These are phyloP conservation scores for Endocalyx cinctus DNA, from an alignment of 2,329 filamentous ascomycete species.

Conservation along the genomic window DNA sequence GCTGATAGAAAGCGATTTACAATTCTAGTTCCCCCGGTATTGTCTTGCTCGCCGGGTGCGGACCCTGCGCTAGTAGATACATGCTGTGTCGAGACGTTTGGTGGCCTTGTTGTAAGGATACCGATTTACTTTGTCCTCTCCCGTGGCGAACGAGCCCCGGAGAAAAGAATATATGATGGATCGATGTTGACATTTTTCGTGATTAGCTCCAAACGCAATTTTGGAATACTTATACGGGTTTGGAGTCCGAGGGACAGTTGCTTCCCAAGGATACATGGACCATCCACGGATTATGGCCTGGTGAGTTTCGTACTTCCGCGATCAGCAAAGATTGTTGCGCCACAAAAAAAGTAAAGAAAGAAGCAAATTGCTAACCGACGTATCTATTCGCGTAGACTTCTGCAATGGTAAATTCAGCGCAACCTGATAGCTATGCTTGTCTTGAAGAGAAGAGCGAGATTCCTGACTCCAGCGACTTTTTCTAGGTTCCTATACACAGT, in stretches of 20 bases:
- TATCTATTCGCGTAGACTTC: constrained; percentile 35
- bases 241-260: constrained; percentile 52
- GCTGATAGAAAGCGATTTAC: constrained; percentile 13
- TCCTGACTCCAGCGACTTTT: too few species aligned
- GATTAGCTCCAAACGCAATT: constrained; percentile 53
- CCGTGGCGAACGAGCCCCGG: too few species aligned
- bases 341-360: background rate
- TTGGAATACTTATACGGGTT: constrained; percentile 61
- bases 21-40: constrained; percentile 24
- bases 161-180: too few species aligned
- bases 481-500: constrained; percentile 61
- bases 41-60: constrained; percentile 46
- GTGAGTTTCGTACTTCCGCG: constrained; percentile 15
- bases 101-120: constrained; percentile 48
- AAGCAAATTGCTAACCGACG: too few species aligned
- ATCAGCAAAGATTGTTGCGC: too few species aligned
- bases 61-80: constrained; percentile 46
- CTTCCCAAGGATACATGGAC: constrained; percentile 55
- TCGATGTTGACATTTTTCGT: too few species aligned
- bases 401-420: constrained; percentile 32
- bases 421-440: background rate
- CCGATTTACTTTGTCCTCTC: too few species aligned
- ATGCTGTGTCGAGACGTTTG: constrained; percentile 62
- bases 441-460: constrained; percentile 10
- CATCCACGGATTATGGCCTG: constrained; percentile 56